A percentile compares a stretch with the other conserved stretches of the same genome.
Evolutionary conservation across 768 basidiomycete species (phyloP).

Genomic region (Tricholoma flavovirens): DNA sequence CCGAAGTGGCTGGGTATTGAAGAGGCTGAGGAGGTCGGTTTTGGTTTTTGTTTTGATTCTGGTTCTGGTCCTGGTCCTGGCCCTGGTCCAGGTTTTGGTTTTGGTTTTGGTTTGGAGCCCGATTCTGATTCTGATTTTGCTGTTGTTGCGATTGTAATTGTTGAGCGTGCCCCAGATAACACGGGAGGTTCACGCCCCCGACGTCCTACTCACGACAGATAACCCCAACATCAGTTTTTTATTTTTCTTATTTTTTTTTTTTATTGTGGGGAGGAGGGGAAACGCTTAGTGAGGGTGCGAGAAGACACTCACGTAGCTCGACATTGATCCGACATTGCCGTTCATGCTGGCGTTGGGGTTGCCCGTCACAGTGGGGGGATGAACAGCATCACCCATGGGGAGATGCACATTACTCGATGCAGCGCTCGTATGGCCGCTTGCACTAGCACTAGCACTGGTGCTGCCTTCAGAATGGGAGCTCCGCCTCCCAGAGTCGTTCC

Average conservation of each 20-base stretch:
- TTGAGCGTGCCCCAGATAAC: not conserved
- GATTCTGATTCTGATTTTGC: not conserved
- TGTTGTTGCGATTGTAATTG: not conserved
- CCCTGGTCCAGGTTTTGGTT: conserved; percentile 2
- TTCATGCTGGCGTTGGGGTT: not conserved
- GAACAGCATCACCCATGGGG: not conserved
- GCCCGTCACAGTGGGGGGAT: no score
- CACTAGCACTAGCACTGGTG: not conserved
- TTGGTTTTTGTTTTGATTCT: not conserved
- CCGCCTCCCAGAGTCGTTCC: not conserved
- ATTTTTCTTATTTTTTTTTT: no score
- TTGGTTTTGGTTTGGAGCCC: not conserved
- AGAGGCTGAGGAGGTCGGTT: not conserved
- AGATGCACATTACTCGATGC: not conserved
- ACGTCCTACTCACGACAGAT: not conserved
- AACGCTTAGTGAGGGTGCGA: no score
- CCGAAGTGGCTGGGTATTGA: no score
- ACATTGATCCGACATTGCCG: not conserved
- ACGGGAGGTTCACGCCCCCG: not conserved
- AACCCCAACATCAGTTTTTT: not conserved
- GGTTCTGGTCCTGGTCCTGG: not conserved
- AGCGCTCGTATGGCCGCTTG: not conserved
- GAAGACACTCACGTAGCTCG: not conserved
- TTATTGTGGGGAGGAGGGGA: no score
- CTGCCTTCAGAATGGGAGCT: not conserved